Evolutionary conservation across 306 rosid species (phyloP).

Genomic region (Dryas alaskensis): DNA sequence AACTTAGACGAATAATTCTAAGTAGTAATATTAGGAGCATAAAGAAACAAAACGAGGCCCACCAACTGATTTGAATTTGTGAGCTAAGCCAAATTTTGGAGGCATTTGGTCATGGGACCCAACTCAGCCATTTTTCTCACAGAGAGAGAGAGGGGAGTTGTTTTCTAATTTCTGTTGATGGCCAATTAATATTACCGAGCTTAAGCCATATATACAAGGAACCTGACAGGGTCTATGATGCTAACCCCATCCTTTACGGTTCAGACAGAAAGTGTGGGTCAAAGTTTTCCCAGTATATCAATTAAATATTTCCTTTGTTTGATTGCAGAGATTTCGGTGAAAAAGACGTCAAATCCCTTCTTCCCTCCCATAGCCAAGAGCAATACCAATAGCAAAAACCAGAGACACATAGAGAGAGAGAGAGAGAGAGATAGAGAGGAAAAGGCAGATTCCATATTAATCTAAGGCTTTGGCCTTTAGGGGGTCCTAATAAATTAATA

Average conservation of each 20-base stretch:
- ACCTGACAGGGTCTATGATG: slow-evolving; percentile 58
- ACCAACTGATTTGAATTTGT: slow-evolving; percentile 64
- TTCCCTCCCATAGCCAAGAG: neutral
- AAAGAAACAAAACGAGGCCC: slow-evolving; percentile 37
- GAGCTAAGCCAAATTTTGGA: slow-evolving; percentile 55
- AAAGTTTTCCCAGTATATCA: slow-evolving; percentile 39
- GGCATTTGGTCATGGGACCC: slow-evolving; percentile 55
- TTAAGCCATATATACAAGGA: slow-evolving; percentile 46
- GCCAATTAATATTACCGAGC: slow-evolving; percentile 17
- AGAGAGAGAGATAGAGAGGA: slow-evolving; percentile 20
- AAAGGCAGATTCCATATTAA: slow-evolving; percentile 51
- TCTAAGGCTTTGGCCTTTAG: slow-evolving; percentile 21
- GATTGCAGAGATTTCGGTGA: slow-evolving; percentile 72
- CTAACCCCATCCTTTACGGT: slow-evolving; percentile 47
- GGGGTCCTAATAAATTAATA: slow-evolving; percentile 8
- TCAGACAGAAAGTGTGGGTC: slow-evolving; percentile 53
- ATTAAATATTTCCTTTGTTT: slow-evolving; percentile 35
- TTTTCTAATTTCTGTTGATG: slow-evolving; percentile 1
- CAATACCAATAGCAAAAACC: neutral
- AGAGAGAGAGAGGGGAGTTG: slow-evolving; percentile 5
- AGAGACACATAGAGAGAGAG: neutral
- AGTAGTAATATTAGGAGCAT: neutral
- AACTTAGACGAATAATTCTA: slow-evolving; percentile 3
- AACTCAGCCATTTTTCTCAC: slow-evolving; percentile 26
- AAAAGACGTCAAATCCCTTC: slow-evolving; percentile 44